A percentile compares a stretch with the other conserved stretches of the same genome.
These are phyloP conservation scores for Talaromyces sp. DNA, from an alignment of 2,329 filamentous ascomycete species.

Conservation along the genomic window DNA sequence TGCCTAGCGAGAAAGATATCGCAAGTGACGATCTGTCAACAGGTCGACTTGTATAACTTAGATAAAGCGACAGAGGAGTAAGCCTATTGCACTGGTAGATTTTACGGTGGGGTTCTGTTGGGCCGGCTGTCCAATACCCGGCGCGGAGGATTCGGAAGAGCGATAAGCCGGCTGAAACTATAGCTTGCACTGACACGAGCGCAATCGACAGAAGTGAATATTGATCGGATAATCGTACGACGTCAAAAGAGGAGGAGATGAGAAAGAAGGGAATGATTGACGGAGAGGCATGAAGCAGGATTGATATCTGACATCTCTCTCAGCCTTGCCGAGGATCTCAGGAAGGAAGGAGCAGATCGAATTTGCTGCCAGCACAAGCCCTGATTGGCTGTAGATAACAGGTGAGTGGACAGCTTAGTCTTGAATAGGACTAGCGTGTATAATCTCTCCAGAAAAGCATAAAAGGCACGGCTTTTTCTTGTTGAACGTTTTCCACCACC, in stretches of 20 bases:
- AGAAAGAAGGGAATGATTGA: background rate
- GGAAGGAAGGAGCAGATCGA: slow-evolving; percentile 1
- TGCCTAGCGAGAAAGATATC: background rate
- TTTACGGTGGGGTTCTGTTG: slow-evolving; percentile 8
- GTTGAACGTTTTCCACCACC: background rate
- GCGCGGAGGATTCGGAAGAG: background rate
- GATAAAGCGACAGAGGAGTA: background rate
- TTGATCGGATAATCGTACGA: background rate
- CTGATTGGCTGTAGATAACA: slow-evolving; percentile 17
- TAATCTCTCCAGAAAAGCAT: background rate
- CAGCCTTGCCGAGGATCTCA: slow-evolving; percentile 2
- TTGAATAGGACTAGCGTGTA: background rate
- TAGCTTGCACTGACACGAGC: background rate
- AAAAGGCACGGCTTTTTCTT: background rate
- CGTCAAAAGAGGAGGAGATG: background rate
- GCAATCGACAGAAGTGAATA: background rate
- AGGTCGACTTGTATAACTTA: background rate
- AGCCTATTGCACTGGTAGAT: background rate
- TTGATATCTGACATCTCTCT: background rate
- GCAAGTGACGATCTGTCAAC: background rate
- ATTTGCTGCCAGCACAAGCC: background rate
- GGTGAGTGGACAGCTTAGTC: background rate
- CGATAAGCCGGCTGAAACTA: background rate
- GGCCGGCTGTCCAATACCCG: background rate
- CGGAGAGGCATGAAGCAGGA: background rate